Conservation (phyloP, 192 early-diverging fungal species). For the Linnemannia exigua region DNA sequence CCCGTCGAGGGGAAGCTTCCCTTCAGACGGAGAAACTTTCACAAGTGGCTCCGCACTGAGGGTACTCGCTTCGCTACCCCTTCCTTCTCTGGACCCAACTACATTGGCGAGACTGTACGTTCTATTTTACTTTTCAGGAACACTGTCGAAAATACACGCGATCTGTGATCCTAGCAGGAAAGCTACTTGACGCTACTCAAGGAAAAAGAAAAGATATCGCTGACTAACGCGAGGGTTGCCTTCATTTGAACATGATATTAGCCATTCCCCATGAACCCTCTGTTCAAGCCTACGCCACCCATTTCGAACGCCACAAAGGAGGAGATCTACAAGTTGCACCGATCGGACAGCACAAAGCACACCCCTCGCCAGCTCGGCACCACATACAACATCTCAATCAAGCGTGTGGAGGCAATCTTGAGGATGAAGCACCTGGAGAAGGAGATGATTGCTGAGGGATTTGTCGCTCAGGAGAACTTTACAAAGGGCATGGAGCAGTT, state of each 20-base stretch:
- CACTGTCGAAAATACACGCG: neutral
- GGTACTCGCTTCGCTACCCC: conserved; percentile 37
- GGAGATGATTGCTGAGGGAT: conserved; percentile 77
- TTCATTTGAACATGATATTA: conserved; percentile 19
- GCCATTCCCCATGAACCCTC: conserved; percentile 95
- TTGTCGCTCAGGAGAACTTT: conserved; percentile 74
- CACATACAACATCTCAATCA: conserved; percentile 81
- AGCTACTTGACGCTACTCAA: neutral
- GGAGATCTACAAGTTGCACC: conserved; percentile 80
- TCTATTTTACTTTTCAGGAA: conserved; percentile 3
- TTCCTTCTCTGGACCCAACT: conserved; percentile 48
- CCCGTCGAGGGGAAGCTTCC: conserved; percentile 30
- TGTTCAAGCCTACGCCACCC: conserved; percentile 85
- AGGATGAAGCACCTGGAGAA: conserved; percentile 86
- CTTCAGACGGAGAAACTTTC: conserved; percentile 47
- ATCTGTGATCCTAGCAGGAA: neutral
- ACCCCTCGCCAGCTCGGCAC: conserved; percentile 82
- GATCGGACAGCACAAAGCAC: conserved; percentile 65
- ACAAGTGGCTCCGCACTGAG: conserved; percentile 43
- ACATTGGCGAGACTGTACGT: conserved; percentile 43
- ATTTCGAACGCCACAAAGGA: conserved; percentile 75
- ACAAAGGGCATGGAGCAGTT: conserved; percentile 88
- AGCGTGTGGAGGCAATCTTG: conserved; percentile 91
- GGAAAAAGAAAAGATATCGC: neutral
- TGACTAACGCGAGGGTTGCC: neutral